phyloP scores from a whole-genome alignment of 495 filamentous ascomycete species.

The Neurospora sp. region DNA sequence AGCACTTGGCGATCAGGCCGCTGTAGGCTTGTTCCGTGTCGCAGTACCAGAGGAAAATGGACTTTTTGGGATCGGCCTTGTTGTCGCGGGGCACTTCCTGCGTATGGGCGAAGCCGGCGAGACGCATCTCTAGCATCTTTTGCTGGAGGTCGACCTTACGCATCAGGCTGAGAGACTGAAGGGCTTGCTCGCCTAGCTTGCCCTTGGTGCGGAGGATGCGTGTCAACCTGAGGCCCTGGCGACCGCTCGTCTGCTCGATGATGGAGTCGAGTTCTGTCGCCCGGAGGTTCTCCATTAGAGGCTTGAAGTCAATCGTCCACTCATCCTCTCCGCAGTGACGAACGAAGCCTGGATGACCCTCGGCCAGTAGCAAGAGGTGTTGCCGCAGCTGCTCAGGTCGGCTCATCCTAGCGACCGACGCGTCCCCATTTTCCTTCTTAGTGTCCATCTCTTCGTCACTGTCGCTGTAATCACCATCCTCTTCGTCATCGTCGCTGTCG shows the following conservation, averaged over 20 bases:
- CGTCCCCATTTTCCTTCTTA: conserved; percentile 24
- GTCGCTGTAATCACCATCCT: conserved; percentile 29
- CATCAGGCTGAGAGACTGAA: conserved; percentile 64
- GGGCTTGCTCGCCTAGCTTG: conserved; percentile 81
- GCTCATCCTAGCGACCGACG: conserved; percentile 26
- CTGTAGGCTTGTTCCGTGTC: conserved; percentile 59
- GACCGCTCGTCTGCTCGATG: conserved; percentile 65
- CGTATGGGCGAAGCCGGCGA: conserved; percentile 70
- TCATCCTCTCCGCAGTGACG: conserved; percentile 52
- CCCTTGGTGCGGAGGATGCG: conserved; percentile 77
- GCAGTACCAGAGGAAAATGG: conserved; percentile 84
- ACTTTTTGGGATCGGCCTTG: conserved; percentile 63
- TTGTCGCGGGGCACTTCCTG: conserved; percentile 87
- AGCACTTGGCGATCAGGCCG: conserved; percentile 62
- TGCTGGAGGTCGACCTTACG: conserved; percentile 71
- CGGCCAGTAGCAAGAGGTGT: conserved; percentile 66
- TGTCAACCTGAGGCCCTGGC: conserved; percentile 62
- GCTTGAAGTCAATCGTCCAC: conserved; percentile 72
- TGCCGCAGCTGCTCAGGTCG: conserved; percentile 54
- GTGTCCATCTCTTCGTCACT: conserved; percentile 26
- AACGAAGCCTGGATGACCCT: conserved; percentile 61
- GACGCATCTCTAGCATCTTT: conserved; percentile 71
- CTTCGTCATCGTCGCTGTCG: conserved; percentile 31
- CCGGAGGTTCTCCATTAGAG: conserved; percentile 55
- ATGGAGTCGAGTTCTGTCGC: conserved; percentile 68